Base-by-base conservation (phyloP, 116 monocot genomes). In the Posidonia oceanica region DNA sequence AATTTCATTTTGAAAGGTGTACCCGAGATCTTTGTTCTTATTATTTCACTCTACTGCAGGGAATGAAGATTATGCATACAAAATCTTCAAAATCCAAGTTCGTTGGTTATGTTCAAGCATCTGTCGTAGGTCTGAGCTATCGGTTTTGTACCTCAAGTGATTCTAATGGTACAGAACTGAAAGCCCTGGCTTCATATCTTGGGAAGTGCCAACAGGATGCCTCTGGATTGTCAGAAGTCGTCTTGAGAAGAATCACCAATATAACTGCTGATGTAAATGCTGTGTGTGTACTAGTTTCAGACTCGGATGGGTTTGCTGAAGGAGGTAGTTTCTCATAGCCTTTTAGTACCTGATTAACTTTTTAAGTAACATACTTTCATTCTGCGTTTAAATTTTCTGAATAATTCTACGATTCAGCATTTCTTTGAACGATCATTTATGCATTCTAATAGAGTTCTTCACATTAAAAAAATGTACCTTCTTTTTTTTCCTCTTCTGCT, bases 211-310 rank as follows among this genome's bases (percentile, higher is more conserved):
- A 54, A 73, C 71, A 44, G 57, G 82, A 83, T 54, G 58, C 84
- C 29, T 59, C 53, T 78, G 83, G 81, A 60, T 70, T 79, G 23
- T 54, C 73, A 70, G 93, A 93, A 81, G 89, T 89, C 65, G 41
- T 84, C 16, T 75, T 93, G 77, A 79, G 82, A 73, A 82, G 93
- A 77, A 83, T 56, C 66, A 73, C 64, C 11, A 84, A 81, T 78
- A 89, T 87, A 77, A 77, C 84, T 72, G 93, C 84, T 67, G 93
- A 93, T 85, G 77, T 70, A 75, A 93, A 93, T 87, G 93, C 93
- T 69, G 76, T 93, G 63, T 79, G 89, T 53, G 72, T 93, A 69
- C 58, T 85, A 71, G 87, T 93, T 68, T 52, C 75, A 36, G 84
- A 83, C 40, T 63, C 72, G 18, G 75, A 85, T 84, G 75, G 69